Evolutionary conservation across 768 basidiomycete species (phyloP).

Genomic region (Ramaria rubella): DNA sequence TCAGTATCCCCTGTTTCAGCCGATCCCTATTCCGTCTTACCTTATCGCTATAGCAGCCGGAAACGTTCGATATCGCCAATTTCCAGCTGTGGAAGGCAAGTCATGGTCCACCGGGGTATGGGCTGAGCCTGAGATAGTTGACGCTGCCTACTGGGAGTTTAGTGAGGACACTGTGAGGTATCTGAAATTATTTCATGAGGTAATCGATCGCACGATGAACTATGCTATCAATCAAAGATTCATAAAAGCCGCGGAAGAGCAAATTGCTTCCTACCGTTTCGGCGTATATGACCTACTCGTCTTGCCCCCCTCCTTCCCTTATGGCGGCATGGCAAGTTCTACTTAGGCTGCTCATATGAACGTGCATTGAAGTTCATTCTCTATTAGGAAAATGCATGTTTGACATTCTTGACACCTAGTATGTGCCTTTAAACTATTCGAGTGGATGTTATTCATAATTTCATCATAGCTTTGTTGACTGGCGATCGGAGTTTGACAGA

Average conservation of each 20-base stretch:
- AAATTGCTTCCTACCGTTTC: conserved; percentile 72
- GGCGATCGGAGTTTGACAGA: conserved; percentile 85
- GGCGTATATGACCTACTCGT: conserved; percentile 87
- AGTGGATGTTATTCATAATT: not conserved
- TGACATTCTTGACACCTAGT: conserved; percentile 88
- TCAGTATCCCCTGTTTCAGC: conserved; percentile 36
- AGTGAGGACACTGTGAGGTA: conserved; percentile 76
- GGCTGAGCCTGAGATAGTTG: conserved; percentile 82
- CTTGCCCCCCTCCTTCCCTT: conserved; percentile 88
- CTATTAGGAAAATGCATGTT: conserved; percentile 76
- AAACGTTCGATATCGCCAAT: conserved; percentile 67
- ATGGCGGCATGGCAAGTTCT: conserved; percentile 70
- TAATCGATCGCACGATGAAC: not conserved
- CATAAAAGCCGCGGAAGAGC: conserved; percentile 65
- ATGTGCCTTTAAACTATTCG: conserved; percentile 16
- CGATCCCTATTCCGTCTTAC: conserved; percentile 82
- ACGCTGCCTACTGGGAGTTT: conserved; percentile 81
- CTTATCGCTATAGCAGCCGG: conserved; percentile 89
- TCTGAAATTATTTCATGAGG: conserved; percentile 3
- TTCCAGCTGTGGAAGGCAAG: conserved; percentile 52
- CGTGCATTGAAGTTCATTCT: not conserved
- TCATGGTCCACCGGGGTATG: conserved; percentile 83
- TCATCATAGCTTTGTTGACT: conserved; percentile 60
- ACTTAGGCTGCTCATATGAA: not conserved
- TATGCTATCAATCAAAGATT: conserved; percentile 41